A percentile compares a stretch with the other conserved stretches of the same genome.
phyloP scores from a whole-genome alignment of 805 yeast genomes.

The Grigorovia humatica region DNA sequence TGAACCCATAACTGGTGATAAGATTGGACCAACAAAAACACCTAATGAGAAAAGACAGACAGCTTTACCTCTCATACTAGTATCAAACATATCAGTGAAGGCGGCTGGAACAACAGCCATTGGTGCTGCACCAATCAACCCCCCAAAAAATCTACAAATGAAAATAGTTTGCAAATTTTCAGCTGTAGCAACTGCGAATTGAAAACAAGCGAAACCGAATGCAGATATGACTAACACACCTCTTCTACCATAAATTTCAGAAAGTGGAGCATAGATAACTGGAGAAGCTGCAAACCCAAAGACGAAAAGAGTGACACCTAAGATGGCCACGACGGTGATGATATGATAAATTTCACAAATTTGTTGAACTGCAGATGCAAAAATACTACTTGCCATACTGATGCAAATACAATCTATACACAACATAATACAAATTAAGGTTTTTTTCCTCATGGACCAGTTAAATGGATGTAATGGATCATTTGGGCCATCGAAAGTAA shows the following conservation, averaged over 20 bases:
- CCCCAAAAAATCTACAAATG: constrained; percentile 71
- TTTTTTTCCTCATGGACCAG: constrained; percentile 39
- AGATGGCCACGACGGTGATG: constrained; percentile 55
- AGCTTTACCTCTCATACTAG: constrained; percentile 62
- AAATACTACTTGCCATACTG: constrained; percentile 60
- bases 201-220: constrained; percentile 48
- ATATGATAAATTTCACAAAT: constrained; percentile 47
- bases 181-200: constrained; percentile 69
- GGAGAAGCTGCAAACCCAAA: constrained; percentile 93
- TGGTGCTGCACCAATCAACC: constrained; percentile 77
- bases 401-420: constrained; percentile 37
- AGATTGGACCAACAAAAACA: constrained; percentile 69
- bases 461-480: constrained; percentile 50
- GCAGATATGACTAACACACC: constrained; percentile 46
- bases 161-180: constrained; percentile 68
- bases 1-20: constrained; percentile 71
- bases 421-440: constrained; percentile 30
- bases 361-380: constrained; percentile 47
- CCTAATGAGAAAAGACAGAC: constrained; percentile 59
- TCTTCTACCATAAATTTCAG: constrained; percentile 70
- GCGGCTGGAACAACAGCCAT: constrained; percentile 80
- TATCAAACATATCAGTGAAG: constrained; percentile 71
- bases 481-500: constrained; percentile 41
- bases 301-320: constrained; percentile 76
- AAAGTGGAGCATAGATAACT: constrained; percentile 76